Base-by-base conservation (phyloP, 768 basidiomycete species). In the Trametes punicea region DNA sequence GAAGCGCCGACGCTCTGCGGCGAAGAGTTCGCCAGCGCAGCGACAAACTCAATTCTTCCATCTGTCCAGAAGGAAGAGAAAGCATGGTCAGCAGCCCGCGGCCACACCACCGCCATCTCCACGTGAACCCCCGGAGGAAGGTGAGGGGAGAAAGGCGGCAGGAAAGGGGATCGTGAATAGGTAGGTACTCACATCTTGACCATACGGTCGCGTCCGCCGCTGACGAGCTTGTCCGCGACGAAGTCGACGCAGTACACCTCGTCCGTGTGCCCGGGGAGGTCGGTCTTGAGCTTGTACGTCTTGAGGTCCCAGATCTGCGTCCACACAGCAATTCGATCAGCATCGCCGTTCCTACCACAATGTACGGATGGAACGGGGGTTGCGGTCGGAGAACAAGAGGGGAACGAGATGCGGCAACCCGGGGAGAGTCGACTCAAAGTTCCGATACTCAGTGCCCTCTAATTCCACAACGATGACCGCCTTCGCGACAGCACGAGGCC, bases 231-330 rank as follows among this genome's bases (percentile, higher is more conserved):
- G 74, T 99, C 96, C 0, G 94, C 95, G 1, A 99, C 95, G 68
- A 97, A 99, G 71, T 98, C 96, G 15, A 99, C 96, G 66, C 96
- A 98, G 73, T 98, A 98, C 31, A 99, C 95, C 70, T 99, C 96
- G 63, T 99, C 96, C 1, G 89, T 90, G 69, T 99, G 96, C 18
- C 96, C 96, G 0, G 94, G 93, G 16, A 99, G 82, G 70, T 99
- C 96, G 6, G 81, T 84, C 67, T 92, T 90, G 59, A 99, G 84
- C 73, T 99, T 98, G 71, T 91, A 93, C 6, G 93, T 98, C 70
- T 92, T 94, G 52, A 98, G 77, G 70, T 97, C 92, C 96, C 96
- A 98, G 21, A 98, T 85, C 93, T 93, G 69, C 16, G 8, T 25
- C 16, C 42, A 55, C 36, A 42, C 8, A 7, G 27, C 10, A 27